These are phyloP conservation scores for Arbutus unedo DNA, from an alignment of 148 eudicot genomes.

Conservation along the genomic window DNA sequence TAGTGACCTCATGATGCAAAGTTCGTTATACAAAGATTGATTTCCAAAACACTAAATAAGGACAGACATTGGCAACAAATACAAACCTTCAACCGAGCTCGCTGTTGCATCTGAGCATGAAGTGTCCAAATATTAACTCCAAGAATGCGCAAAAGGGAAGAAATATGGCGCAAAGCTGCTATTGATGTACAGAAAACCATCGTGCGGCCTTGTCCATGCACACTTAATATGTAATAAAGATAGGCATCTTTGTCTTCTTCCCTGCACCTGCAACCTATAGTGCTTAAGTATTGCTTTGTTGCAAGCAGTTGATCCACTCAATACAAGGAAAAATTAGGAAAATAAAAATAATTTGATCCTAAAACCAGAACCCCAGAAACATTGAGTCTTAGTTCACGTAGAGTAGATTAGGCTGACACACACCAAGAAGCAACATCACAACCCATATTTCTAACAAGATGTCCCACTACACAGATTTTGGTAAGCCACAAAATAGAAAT, in stretches of 20 bases:
- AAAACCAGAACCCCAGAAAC: background rate
- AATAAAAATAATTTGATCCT: background rate
- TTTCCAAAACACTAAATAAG: background rate
- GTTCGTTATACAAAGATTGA: background rate
- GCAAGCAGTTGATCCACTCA: background rate
- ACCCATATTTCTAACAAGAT: background rate
- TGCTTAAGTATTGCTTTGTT: background rate
- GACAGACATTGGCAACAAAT: background rate
- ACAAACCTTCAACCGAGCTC: slow-evolving; percentile 90
- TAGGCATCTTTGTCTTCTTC: slow-evolving; percentile 95
- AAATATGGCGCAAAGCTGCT: slow-evolving; percentile 77
- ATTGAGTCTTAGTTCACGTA: background rate
- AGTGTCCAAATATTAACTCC: slow-evolving; percentile 59
- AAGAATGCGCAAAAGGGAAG: slow-evolving; percentile 69
- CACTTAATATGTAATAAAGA: slow-evolving; percentile 80
- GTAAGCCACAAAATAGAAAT: background rate
- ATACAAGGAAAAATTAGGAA: background rate
- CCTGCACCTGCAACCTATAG: slow-evolving; percentile 58
- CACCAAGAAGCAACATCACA: background rate
- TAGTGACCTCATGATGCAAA: background rate
- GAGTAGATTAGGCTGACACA: background rate
- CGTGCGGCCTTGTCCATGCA: slow-evolving; percentile 88
- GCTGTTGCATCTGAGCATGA: slow-evolving; percentile 89
- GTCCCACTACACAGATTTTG: background rate
- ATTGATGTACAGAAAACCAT: slow-evolving; percentile 93